A percentile compares a stretch with the other conserved stretches of the same genome.
Evolutionary conservation across 768 basidiomycete species (phyloP).

Genomic region (Gloeostereum incarnatum): DNA sequence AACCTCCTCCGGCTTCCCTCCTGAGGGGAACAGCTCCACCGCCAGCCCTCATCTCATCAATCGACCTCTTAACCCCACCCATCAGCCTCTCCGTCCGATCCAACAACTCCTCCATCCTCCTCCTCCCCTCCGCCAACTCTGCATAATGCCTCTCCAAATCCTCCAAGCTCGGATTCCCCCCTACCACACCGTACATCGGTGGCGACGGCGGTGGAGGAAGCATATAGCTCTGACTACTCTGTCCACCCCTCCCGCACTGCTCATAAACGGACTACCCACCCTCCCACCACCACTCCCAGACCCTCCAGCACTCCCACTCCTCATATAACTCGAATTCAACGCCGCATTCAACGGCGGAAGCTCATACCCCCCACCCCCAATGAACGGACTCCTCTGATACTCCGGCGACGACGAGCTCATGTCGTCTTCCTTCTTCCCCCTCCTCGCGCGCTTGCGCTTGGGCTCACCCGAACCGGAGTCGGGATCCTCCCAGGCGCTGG

Average conservation of each 20-base stretch:
- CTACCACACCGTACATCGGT: constrained; percentile 9
- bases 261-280: too few species aligned
- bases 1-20: too few species aligned
- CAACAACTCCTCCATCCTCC: constrained; percentile 63
- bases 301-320: too few species aligned
- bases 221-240: constrained; percentile 23
- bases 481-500: constrained; percentile 35
- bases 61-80: constrained; percentile 57
- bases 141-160: constrained; percentile 71
- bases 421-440: constrained; percentile 31
- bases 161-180: constrained; percentile 29
- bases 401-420: constrained; percentile 27
- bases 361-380: constrained; percentile 21
- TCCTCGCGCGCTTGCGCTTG: constrained; percentile 48
- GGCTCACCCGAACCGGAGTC: constrained; percentile 34
- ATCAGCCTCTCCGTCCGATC: constrained; percentile 69
- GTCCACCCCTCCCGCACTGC: background rate
- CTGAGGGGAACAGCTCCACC: too few species aligned
- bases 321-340: too few species aligned
- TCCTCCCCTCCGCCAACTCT: constrained; percentile 54
- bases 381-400: constrained; percentile 18
- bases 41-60: constrained; percentile 62
- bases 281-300: too few species aligned
- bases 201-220: constrained; percentile 24
- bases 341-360: constrained; percentile 4